phyloP scores from a whole-genome alignment of 2,329 filamentous ascomycete species.

The Diplodia seriata region DNA sequence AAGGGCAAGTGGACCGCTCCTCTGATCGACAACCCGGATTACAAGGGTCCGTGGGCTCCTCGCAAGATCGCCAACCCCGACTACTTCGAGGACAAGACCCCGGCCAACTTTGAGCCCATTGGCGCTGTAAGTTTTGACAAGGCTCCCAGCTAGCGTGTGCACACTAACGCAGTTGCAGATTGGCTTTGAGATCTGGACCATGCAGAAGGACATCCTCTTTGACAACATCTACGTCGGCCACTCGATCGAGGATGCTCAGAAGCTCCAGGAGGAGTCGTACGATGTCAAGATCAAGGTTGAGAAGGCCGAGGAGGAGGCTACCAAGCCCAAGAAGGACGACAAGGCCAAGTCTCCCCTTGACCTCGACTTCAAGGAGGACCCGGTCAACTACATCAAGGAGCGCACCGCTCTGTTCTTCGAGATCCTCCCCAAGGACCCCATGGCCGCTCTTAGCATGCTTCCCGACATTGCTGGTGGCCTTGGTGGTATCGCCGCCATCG shows the following conservation, averaged over 20 bases:
- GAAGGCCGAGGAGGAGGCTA: conserved; percentile 77
- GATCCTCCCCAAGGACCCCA: conserved; percentile 80
- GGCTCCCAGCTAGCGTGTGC: not conserved
- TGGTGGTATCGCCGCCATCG: conserved; percentile 70
- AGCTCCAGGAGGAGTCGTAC: conserved; percentile 88
- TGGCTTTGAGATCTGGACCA: conserved; percentile 99
- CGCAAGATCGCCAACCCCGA: conserved; percentile 96
- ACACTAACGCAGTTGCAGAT: conserved; percentile 63
- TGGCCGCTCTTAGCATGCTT: conserved; percentile 85
- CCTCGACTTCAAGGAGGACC: conserved; percentile 90
- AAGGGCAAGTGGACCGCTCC: conserved; percentile 99
- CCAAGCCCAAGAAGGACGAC: conserved; percentile 74
- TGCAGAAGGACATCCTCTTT: conserved; percentile 98
- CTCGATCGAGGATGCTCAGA: conserved; percentile 89
- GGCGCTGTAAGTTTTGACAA: conserved; percentile 76
- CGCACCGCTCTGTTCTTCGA: conserved; percentile 91
- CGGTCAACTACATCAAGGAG: conserved; percentile 84
- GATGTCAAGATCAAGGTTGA: conserved; percentile 86
- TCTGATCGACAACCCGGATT: conserved; percentile 93
- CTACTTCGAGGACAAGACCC: conserved; percentile 97
- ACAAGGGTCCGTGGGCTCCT: conserved; percentile 95
- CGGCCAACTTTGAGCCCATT: conserved; percentile 96
- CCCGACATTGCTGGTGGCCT: conserved; percentile 88
- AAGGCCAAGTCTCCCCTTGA: conserved; percentile 74
- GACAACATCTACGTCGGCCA: conserved; percentile 99